Evolutionary conservation across 768 basidiomycete species (phyloP).

Genomic region (Rhodocollybia butyracea): DNA sequence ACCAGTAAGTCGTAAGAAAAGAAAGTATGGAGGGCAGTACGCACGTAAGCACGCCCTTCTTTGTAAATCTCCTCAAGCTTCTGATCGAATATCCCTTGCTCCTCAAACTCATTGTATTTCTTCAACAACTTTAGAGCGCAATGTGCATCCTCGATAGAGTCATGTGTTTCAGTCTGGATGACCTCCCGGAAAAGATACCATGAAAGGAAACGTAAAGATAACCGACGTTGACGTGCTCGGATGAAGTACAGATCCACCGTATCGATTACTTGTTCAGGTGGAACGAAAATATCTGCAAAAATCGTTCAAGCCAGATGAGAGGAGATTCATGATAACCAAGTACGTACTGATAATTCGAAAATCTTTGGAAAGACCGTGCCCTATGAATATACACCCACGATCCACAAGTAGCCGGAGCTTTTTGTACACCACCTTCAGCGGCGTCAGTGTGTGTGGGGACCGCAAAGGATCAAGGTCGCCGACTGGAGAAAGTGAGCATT

Average conservation of each 20-base stretch:
- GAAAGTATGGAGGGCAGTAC: slow-evolving; percentile 19
- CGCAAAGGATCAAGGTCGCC: slow-evolving; percentile 88
- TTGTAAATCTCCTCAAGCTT: slow-evolving; percentile 85
- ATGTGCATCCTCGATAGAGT: slow-evolving; percentile 96
- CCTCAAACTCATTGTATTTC: slow-evolving; percentile 74
- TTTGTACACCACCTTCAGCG: slow-evolving; percentile 97
- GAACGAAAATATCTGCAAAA: slow-evolving; percentile 84
- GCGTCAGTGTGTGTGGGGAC: slow-evolving; percentile 87
- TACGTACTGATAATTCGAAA: slow-evolving; percentile 95
- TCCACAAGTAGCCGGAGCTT: slow-evolving; percentile 93
- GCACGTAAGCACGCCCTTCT: slow-evolving; percentile 70
- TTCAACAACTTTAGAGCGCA: slow-evolving; percentile 85
- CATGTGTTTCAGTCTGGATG: slow-evolving; percentile 93
- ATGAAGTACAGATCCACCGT: slow-evolving; percentile 97
- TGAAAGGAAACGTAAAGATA: slow-evolving; percentile 88
- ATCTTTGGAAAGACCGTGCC: slow-evolving; percentile 95
- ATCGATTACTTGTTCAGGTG: slow-evolving; percentile 93
- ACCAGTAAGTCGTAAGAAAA: neutral
- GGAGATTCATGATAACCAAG: neutral
- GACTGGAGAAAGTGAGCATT: slow-evolving; percentile 42
- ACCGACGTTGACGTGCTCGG: slow-evolving; percentile 73
- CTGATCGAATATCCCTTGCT: slow-evolving; percentile 73
- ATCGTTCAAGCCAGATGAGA: neutral
- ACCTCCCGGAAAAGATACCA: slow-evolving; percentile 92
- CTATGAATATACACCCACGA: slow-evolving; percentile 93